phyloP scores from a whole-genome alignment of 2,329 filamentous ascomycete genomes.

The Aschersonia sp. region DNA sequence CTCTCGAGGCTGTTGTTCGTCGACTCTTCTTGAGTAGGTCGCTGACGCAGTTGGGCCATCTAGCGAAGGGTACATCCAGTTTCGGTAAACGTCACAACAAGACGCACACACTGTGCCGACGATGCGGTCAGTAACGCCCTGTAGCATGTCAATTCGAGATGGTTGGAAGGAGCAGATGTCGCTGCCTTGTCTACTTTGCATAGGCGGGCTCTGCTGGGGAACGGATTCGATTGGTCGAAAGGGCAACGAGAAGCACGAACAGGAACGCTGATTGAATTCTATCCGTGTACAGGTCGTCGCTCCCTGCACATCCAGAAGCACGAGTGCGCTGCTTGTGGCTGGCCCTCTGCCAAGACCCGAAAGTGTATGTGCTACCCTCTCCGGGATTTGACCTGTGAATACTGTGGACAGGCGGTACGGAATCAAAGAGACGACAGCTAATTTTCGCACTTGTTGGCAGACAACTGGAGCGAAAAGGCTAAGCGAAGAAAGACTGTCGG shows the following conservation, averaged over 20 bases:
- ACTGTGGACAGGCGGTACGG: too few relatives aligned
- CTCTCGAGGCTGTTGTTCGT: background rate
- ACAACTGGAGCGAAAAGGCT: constrained; percentile 99
- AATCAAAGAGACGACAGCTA: background rate
- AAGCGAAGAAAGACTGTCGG: constrained; percentile 99
- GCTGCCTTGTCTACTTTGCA: too few relatives aligned
- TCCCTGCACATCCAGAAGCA: constrained; percentile 99
- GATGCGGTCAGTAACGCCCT: constrained; percentile 64
- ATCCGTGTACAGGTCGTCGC: constrained; percentile 56
- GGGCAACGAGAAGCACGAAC: background rate
- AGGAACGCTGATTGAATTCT: constrained; percentile 1
- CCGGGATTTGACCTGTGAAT: background rate
- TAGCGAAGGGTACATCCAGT: constrained; percentile 44
- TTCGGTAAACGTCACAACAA: constrained; percentile 75
- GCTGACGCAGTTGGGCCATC: constrained; percentile 13
- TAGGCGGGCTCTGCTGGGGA: too few relatives aligned
- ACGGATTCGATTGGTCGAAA: background rate
- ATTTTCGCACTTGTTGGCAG: constrained; percentile 30
- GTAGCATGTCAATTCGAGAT: background rate
- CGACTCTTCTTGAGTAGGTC: background rate
- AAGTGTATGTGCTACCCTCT: constrained; percentile 65
- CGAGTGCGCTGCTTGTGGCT: constrained; percentile 89
- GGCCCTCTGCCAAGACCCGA: constrained; percentile 91
- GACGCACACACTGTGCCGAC: constrained; percentile 96
- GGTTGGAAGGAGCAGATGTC: too few relatives aligned